Conservation (phyloP, 306 rosid genomes). For the Cyamopsis tetragonoloba region DNA sequence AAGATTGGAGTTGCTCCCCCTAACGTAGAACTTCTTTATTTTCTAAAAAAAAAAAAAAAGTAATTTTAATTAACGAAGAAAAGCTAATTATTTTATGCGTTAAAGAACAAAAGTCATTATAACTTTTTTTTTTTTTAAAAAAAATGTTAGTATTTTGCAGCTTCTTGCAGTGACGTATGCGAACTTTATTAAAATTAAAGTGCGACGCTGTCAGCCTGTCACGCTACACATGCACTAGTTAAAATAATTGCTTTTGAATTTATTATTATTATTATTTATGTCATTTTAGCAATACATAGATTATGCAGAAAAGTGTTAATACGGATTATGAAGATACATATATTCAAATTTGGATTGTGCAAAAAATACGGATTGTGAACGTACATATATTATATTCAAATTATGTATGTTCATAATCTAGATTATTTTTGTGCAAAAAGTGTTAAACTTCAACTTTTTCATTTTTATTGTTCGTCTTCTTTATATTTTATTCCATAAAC, state of each 20-base stretch:
- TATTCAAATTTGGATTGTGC: neutral
- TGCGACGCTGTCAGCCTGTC: neutral
- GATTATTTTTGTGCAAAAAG: too few relatives aligned
- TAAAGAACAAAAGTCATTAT: neutral
- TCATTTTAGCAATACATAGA: neutral
- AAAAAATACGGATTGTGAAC: neutral
- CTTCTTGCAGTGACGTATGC: neutral
- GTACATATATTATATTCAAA: too few relatives aligned
- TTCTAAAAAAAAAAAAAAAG: neutral
- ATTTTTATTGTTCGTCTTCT: too few relatives aligned
- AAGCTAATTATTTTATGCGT: neutral
- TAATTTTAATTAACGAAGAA: too few relatives aligned
- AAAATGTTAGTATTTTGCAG: neutral
- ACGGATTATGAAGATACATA: too few relatives aligned
- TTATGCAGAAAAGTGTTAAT: neutral
- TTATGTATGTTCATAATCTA: too few relatives aligned
- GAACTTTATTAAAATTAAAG: neutral
- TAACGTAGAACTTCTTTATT: neutral
- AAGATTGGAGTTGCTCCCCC: slow-evolving; percentile 2
- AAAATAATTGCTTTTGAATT: neutral
- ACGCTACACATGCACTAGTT: neutral
- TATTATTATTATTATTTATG: neutral
- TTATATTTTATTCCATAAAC: too few relatives aligned
- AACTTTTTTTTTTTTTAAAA: slow-evolving; percentile 8
- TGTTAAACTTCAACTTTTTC: too few relatives aligned